A percentile compares a stretch with the other conserved stretches of the same genome.
These are phyloP conservation scores for Aristolochia fimbriata DNA, from an alignment of 164 flowering plant genomes.

Conservation along the genomic window DNA sequence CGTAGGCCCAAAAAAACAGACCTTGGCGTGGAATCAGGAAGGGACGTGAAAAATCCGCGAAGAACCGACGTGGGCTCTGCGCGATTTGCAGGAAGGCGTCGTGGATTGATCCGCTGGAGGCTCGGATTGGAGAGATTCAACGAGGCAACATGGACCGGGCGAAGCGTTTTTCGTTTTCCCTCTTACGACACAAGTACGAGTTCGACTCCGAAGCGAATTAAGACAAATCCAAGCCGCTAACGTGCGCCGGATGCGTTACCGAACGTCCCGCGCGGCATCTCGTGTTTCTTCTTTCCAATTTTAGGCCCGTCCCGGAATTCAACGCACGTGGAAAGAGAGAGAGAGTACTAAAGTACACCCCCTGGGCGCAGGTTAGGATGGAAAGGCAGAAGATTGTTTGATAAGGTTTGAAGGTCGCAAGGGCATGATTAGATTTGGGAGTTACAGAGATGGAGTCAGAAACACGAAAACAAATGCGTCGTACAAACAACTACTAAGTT, in stretches of 20 bases:
- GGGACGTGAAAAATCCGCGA: slow-evolving; percentile 16
- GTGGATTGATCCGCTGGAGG: slow-evolving; percentile 24
- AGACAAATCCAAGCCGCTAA: no score
- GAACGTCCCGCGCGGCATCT: no score
- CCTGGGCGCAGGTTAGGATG: neutral
- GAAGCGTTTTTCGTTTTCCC: slow-evolving; percentile 2
- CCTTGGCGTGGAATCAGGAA: slow-evolving; percentile 10
- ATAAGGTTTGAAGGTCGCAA: no score
- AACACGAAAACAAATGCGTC: no score
- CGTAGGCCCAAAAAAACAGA: neutral
- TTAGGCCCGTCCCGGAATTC: no score
- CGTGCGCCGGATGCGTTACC: no score
- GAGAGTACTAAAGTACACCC: neutral
- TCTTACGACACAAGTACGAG: slow-evolving; percentile 8
- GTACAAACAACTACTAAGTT: no score
- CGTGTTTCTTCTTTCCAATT: no score
- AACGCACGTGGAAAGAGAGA: neutral
- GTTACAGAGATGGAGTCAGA: no score
- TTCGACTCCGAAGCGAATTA: neutral
- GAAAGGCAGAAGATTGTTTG: neutral
- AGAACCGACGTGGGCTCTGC: slow-evolving; percentile 26
- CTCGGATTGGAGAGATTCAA: slow-evolving; percentile 19
- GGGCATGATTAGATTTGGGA: no score
- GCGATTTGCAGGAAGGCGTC: slow-evolving; percentile 13
- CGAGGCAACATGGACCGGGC: slow-evolving; percentile 15